Conservation (phyloP, 108 stramenopile genomes). For the Nannochloropsis gaditana region DNA sequence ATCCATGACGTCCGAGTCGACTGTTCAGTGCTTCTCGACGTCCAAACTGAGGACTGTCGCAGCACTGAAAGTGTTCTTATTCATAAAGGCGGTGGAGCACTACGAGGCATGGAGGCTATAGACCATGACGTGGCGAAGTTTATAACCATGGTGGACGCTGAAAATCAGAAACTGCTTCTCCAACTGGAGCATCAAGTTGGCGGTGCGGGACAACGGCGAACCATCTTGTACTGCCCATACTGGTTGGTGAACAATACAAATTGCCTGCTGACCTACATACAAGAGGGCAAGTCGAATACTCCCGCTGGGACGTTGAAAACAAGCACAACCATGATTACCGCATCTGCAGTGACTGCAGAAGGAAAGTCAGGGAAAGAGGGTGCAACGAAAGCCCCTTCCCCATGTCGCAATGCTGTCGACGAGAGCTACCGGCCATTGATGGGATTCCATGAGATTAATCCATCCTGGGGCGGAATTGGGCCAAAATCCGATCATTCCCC, state of each 20-base stretch:
- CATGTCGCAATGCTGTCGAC: neutral
- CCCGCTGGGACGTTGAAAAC: conserved; percentile 62
- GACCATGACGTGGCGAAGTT: conserved; percentile 56
- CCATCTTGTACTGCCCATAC: conserved; percentile 75
- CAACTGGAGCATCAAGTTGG: conserved; percentile 76
- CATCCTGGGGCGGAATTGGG: neutral
- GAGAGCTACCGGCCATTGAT: neutral
- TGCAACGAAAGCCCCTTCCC: neutral
- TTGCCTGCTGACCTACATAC: conserved; percentile 71
- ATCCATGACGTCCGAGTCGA: conserved; percentile 59
- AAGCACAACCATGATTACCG: too few species aligned
- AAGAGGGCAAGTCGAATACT: conserved; percentile 63
- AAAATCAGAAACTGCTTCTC: conserved; percentile 73
- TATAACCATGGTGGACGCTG: conserved; percentile 71
- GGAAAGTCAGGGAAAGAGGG: neutral
- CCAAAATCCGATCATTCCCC: neutral
- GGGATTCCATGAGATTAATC: neutral
- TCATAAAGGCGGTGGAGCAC: conserved; percentile 21
- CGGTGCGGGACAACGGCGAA: conserved; percentile 77
- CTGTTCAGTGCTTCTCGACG: neutral
- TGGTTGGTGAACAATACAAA: conserved; percentile 91
- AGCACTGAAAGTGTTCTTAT: conserved; percentile 17
- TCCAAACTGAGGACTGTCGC: conserved; percentile 11
- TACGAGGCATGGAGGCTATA: conserved; percentile 10
- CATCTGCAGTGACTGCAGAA: neutral